A percentile compares a stretch with the other conserved stretches of the same genome.
phyloP scores from a whole-genome alignment of 495 filamentous ascomycete species.

The Xylaria longipes region DNA sequence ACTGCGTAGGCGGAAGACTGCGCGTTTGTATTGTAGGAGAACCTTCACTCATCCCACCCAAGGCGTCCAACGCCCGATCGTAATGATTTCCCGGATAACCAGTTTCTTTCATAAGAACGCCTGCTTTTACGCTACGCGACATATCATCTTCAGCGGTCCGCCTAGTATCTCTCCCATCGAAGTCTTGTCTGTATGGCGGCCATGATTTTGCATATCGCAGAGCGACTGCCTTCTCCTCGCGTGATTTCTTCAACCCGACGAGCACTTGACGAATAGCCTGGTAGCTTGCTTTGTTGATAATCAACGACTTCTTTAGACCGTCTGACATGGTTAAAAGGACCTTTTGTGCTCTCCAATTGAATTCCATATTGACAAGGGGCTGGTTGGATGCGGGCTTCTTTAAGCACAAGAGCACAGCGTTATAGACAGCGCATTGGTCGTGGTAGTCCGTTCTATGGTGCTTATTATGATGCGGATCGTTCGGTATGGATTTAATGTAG shows the following conservation, averaged over 20 bases:
- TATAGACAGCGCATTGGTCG: slow-evolving; percentile 42
- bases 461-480: slow-evolving; percentile 20
- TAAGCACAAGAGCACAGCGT: slow-evolving; percentile 44
- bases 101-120: slow-evolving; percentile 46
- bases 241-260: slow-evolving; percentile 45
- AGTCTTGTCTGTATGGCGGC: slow-evolving; percentile 52
- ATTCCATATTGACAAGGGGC: slow-evolving; percentile 42
- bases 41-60: slow-evolving; percentile 45
- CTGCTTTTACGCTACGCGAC: slow-evolving; percentile 48
- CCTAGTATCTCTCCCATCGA: slow-evolving; percentile 53
- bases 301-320: slow-evolving; percentile 41
- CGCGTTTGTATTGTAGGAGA: slow-evolving; percentile 52
- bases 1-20: slow-evolving; percentile 32
- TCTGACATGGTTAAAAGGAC: slow-evolving; percentile 47
- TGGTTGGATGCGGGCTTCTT: slow-evolving; percentile 33
- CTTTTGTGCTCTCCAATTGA: slow-evolving; percentile 56
- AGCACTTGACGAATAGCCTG: slow-evolving; percentile 49
- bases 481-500: slow-evolving; percentile 42
- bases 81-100: slow-evolving; percentile 45
- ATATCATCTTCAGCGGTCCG: slow-evolving; percentile 48
- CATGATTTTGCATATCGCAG: slow-evolving; percentile 49
- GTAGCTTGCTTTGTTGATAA: slow-evolving; percentile 46
- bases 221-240: slow-evolving; percentile 44
- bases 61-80: slow-evolving; percentile 44
- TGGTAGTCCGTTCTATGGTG: slow-evolving; percentile 24